These are phyloP conservation scores for Xylariaceae sp. DNA, from an alignment of 2,329 filamentous ascomycete genomes.

Conservation along the genomic window DNA sequence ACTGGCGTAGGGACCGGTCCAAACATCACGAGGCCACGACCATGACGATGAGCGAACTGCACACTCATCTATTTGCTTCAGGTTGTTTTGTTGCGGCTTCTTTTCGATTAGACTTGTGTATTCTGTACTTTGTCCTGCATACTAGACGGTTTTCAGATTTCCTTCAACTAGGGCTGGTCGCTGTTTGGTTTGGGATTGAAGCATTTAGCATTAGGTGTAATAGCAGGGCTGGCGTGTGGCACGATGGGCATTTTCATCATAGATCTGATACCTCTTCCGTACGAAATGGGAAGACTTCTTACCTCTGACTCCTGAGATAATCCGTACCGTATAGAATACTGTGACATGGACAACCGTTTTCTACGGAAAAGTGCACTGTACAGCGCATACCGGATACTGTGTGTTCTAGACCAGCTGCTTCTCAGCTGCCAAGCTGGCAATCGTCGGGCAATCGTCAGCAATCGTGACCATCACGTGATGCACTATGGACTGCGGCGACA, in stretches of 20 bases:
- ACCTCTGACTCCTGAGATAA: too few species aligned
- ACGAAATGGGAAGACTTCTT: too few species aligned
- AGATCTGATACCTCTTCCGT: not conserved
- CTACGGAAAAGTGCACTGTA: not conserved
- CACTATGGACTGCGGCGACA: not conserved
- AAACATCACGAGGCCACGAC: slow-evolving; percentile 43
- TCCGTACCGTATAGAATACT: too few species aligned
- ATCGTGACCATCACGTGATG: not conserved
- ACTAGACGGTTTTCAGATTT: not conserved
- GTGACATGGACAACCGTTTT: too few species aligned
- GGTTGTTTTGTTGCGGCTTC: not conserved
- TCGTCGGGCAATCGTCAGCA: not conserved
- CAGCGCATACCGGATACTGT: not conserved
- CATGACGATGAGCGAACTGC: slow-evolving; percentile 13
- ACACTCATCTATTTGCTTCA: not conserved
- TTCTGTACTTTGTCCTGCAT: not conserved
- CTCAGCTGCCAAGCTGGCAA: not conserved
- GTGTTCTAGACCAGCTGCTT: not conserved
- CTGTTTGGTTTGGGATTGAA: not conserved
- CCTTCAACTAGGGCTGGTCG: not conserved
- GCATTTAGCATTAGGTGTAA: slow-evolving; percentile 5
- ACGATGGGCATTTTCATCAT: not conserved
- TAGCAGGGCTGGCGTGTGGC: not conserved
- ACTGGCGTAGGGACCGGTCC: slow-evolving; percentile 57
- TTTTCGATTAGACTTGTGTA: not conserved